Conservation (phyloP, 1,284 basidiomycete species). For the Boletellus deceptivus region DNA sequence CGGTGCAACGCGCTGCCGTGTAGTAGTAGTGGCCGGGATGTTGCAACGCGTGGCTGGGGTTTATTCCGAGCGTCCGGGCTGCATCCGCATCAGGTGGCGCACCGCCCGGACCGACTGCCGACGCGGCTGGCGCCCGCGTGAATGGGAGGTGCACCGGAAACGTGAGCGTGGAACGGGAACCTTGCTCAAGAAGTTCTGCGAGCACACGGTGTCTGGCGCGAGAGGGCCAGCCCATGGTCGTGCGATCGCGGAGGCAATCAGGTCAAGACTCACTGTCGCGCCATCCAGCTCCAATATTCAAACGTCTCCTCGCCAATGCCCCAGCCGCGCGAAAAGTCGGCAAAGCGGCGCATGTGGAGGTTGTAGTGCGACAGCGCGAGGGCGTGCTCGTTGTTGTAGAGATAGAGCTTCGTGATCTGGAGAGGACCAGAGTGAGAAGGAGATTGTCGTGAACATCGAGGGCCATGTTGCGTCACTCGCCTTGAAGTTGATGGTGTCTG, state of each 20-base stretch:
- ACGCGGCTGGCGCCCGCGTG: conserved; percentile 26
- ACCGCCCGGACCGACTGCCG: conserved; percentile 26
- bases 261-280: conserved; percentile 69
- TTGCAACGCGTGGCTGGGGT: conserved; percentile 73
- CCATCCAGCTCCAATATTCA: conserved; percentile 97
- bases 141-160: conserved; percentile 59
- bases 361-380: conserved; percentile 80
- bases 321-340: conserved; percentile 89
- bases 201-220: conserved; percentile 73
- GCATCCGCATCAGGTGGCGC: conserved; percentile 47
- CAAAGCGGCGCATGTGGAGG: conserved; percentile 81
- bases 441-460: background rate
- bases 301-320: conserved; percentile 96
- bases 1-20: conserved; percentile 80
- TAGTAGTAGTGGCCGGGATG: conserved; percentile 92
- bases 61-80: conserved; percentile 57
- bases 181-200: conserved; percentile 85
- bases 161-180: conserved; percentile 62
- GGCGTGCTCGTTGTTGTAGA: conserved; percentile 83
- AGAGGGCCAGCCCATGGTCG: no score
- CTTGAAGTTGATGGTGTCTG: conserved; percentile 88
- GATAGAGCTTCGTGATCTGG: conserved; percentile 82
- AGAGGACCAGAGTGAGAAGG: background rate
- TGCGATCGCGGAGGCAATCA: no score
- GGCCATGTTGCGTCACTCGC: conserved; percentile 37